Evolutionary conservation across 495 filamentous ascomycete genomes (phyloP), one percentile per base, ranked within the genome.

Genomic region (Hyaloscypha finlandica): DNA sequence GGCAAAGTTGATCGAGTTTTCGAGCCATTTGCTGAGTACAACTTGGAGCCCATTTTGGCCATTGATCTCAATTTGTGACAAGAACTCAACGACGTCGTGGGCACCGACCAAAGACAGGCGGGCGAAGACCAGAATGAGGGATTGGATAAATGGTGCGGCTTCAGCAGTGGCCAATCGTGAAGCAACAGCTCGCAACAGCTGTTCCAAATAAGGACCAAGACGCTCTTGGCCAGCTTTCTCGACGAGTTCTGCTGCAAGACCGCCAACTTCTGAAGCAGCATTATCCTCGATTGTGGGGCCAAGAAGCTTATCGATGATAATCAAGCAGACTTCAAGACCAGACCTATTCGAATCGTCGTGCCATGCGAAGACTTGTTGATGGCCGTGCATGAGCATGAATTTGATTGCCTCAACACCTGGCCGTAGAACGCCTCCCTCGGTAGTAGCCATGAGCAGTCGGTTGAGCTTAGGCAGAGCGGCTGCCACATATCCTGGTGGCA

Each of bases 1-100:
- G 8, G 92, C 92, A 77, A 99, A 98, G 75, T 89, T 96, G 78
- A 95, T 85, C 3, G 93, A 97, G 77, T 97, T 95, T 77, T 97
- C 94, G 0, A 98, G 83, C 95, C 95, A 99, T 77, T 97, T 97
- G 78, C 87, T 83, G 68, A 99, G 77, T 16, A 99, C 95, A 2
- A 97, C 88, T 61, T 92, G 85, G 8, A 99, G 81, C 14, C 95
- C 95, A 72, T 83, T 96, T 70, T 86, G 81, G 22, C 83, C 84
- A 33, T 85, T 85, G 64, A 99, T 86, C 68, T 92, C 85, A 58
- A 96, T 89, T 64, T 92, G 88, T 30, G 89, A 88, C 42, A 99
- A 81, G 79, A 99, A 99, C 67, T 93, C 89, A 3, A 97, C 88
- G 6, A 99, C 93, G 65, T 98, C 96, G 55, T 89, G 87, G 4